phyloP scores from a whole-genome alignment of 1,284 basidiomycete species.

The Sanguinoderma infundibulare region DNA sequence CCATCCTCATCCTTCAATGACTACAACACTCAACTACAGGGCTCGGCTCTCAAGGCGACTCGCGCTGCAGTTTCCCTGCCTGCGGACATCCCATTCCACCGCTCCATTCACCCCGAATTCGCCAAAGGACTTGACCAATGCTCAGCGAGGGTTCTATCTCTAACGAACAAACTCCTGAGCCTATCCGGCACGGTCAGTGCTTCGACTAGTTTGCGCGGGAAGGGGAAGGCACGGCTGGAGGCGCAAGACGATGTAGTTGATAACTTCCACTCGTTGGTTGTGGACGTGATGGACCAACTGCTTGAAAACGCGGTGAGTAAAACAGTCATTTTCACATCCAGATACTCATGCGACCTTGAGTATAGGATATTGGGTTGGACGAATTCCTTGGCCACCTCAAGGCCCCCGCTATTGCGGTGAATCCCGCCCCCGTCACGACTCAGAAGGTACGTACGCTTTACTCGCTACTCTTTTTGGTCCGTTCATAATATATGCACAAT shows the following conservation, averaged over 20 bases:
- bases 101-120: slow-evolving; percentile 78
- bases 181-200: slow-evolving; percentile 50
- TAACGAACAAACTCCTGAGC: slow-evolving; percentile 68
- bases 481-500: not conserved
- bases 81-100: slow-evolving; percentile 80
- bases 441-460: slow-evolving; percentile 33
- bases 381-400: slow-evolving; percentile 76
- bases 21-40: slow-evolving; percentile 58
- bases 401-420: slow-evolving; percentile 63
- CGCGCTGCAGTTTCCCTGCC: slow-evolving; percentile 63
- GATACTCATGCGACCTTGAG: not conserved
- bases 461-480: too few relatives aligned
- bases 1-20: slow-evolving; percentile 38
- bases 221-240: slow-evolving; percentile 54
- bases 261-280: slow-evolving; percentile 76
- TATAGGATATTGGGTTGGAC: slow-evolving; percentile 82
- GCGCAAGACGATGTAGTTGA: slow-evolving; percentile 84
- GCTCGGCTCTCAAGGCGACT: slow-evolving; percentile 62
- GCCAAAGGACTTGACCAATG: slow-evolving; percentile 68
- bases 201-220: slow-evolving; percentile 42
- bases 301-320: slow-evolving; percentile 80
- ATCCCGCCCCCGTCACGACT: slow-evolving; percentile 36
- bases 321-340: slow-evolving; percentile 1
- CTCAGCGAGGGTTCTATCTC: slow-evolving; percentile 59
- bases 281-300: slow-evolving; percentile 84